Base-by-base conservation (phyloP, 2,329 filamentous ascomycete genomes). In the Colletotrichum australisinense region DNA sequence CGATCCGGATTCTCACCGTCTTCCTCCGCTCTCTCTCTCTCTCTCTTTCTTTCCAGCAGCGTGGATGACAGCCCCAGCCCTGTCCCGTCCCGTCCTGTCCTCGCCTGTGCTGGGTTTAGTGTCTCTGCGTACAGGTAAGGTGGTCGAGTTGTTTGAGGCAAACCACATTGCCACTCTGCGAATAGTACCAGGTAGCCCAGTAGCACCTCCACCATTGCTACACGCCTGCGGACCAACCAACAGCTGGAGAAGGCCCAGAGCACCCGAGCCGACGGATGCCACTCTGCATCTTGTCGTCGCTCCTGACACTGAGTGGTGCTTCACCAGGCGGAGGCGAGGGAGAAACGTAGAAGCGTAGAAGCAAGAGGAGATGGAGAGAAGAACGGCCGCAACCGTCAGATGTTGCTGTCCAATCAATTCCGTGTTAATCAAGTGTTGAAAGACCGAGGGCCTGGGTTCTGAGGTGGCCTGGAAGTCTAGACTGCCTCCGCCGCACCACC, bases 151-250 rank as follows among this genome's bases (percentile, higher is more conserved):
- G 30, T 32, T 32, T 63, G 35, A 63, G 38, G 58, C 64, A 63
- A 53, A 16, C 53, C 55, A 69, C 52, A 42, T 42, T 42, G 38
- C 38, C 14, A 42, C 38, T 16, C 38, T 42, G 38, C 38, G 38
- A 42, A 35, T 12, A 19, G 38, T 42, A 19, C 14, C 38, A 42
- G 38, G 38, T 42, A 42, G 14, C 38, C 38, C 53, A 19, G 60
- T 65, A 58, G 62, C 49, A 72, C 57, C 64, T 68, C 69, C 69
- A 72, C 64, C 56, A 30, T 62, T 72, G 69, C 52, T 63, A 72
- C 64, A 72, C 69, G 57, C 46, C 46, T 62, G 69, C 57, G 64
- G 53, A 72, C 69, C 69, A 72, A 72, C 69, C 65, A 72, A 68
- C 69, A 32, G 38, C 52, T 52, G 49, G 30, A 42, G 49, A 49